Base-by-base conservation (phyloP, 345 rosid species). In the Camelina neglecta region DNA sequence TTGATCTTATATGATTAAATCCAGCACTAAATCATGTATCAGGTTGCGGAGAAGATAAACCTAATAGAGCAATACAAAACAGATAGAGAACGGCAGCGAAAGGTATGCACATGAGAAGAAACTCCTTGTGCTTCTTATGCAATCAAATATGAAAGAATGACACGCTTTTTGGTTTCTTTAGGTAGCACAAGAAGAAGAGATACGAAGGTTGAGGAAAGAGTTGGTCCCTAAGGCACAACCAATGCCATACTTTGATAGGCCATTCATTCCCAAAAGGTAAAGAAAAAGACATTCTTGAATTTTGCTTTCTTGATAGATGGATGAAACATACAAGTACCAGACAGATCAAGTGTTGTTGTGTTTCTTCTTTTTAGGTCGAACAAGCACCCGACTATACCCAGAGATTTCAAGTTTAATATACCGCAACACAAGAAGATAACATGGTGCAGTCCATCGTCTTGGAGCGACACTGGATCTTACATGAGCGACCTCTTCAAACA, bases 191-290 rank as follows among this genome's bases (percentile, higher is more conserved):
- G 99, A 87, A 75, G 96, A 89, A 75, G 96, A 95, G 83, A 61
- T 84, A 35, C 84, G 83, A 62, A 88, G 93, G 79, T 62, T 95
- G 74, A 87, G 97, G 63, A 91, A 82, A 81, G 95, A 91, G 62
- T 84, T 90, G 3, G 77, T 91, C 54, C 98, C 96, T 2, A 93
- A 87, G 71, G 98, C 97, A 71, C 95, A 91, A 60, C 98, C 94
- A 15, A 88, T 93, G 97, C 96, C 98, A 5, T 90, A 88, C 73
- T 93, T 93, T 20, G 96, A 93, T 82, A 73, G 90, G 80, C 98
- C 98, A 16, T 93, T 93, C 78, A 63, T 91, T n/a, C 97, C 98
- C n/a, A 90, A 81, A 83, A 86, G 97, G 99, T 90, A 79, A 68
- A 42, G 39, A 10, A 54, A 1, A 53, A 29, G 5, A 51, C 69